Percentiles rank a stretch among this genome's conserved stretches.
phyloP scores from a whole-genome alignment of 208 protist genomes.

The Polymyxa betae region DNA sequence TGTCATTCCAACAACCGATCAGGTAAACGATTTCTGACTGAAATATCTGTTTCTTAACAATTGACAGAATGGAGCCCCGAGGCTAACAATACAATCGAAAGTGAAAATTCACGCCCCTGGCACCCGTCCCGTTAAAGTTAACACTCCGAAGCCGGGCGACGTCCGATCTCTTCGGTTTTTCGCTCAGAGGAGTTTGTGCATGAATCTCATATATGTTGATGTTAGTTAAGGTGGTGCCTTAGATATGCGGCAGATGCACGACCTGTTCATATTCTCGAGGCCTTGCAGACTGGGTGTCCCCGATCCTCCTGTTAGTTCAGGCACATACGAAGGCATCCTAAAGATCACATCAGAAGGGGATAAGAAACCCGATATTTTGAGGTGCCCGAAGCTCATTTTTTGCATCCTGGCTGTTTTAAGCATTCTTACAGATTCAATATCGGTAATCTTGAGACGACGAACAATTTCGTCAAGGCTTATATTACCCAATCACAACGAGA shows the following conservation, averaged over 20 bases:
- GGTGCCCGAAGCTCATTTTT: background rate
- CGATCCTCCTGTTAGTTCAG: constrained; percentile 35
- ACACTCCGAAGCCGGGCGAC: background rate
- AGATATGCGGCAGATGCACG: constrained; percentile 46
- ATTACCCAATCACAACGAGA: constrained; percentile 42
- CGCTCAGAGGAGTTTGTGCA: background rate
- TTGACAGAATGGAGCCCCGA: background rate
- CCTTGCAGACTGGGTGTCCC: constrained; percentile 36
- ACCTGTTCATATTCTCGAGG: constrained; percentile 41
- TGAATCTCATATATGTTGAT: background rate
- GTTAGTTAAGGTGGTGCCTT: background rate
- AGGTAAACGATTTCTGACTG: background rate
- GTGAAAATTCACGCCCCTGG: background rate
- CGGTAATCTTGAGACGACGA: constrained; percentile 35
- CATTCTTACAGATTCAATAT: constrained; percentile 3
- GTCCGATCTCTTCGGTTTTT: constrained; percentile 35
- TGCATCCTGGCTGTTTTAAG: background rate
- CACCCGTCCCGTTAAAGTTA: background rate
- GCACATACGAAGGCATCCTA: constrained; percentile 46
- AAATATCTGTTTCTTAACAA: background rate
- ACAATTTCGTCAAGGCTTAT: constrained; percentile 2
- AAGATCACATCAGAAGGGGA: constrained; percentile 50
- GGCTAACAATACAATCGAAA: constrained; percentile 33
- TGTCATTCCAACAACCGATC: background rate
- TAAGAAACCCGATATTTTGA: constrained; percentile 54